Conservation (phyloP, 306 rosid genomes). For the Gillenia trifoliata region DNA sequence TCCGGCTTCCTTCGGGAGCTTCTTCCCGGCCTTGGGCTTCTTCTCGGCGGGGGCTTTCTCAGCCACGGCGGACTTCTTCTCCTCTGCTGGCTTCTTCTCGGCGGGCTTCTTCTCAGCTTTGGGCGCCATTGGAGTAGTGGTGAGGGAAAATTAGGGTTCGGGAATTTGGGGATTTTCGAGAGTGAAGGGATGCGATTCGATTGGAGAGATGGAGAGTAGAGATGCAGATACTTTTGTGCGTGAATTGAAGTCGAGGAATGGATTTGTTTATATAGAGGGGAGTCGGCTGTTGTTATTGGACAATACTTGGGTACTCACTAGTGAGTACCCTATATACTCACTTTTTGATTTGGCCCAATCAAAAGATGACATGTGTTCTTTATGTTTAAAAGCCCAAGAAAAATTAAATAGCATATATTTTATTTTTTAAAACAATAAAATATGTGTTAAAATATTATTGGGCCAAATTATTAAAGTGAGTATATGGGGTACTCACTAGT, state of each 20-base stretch:
- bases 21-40: slow-evolving; percentile 78
- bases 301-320: no score
- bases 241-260: background rate
- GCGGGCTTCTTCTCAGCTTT: slow-evolving; percentile 30
- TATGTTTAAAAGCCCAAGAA: no score
- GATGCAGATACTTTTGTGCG: background rate
- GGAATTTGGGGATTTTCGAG: background rate
- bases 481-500: no score
- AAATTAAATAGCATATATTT: no score
- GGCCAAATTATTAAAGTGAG: no score
- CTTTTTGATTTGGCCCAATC: no score
- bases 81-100: slow-evolving; percentile 67
- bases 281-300: slow-evolving; percentile 23
- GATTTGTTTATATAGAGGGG: slow-evolving; percentile 5
- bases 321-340: no score
- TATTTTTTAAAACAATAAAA: no score
- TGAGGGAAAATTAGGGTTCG: background rate
- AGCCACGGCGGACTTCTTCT: slow-evolving; percentile 50
- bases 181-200: background rate
- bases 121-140: background rate
- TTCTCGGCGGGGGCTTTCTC: slow-evolving; percentile 74
- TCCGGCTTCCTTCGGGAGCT: slow-evolving; percentile 61
- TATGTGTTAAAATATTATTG: no score
- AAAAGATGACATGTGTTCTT: no score
- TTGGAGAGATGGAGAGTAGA: fast-evolving